Base-by-base conservation (phyloP, 345 rosid species). In the Gossypium australe region DNA sequence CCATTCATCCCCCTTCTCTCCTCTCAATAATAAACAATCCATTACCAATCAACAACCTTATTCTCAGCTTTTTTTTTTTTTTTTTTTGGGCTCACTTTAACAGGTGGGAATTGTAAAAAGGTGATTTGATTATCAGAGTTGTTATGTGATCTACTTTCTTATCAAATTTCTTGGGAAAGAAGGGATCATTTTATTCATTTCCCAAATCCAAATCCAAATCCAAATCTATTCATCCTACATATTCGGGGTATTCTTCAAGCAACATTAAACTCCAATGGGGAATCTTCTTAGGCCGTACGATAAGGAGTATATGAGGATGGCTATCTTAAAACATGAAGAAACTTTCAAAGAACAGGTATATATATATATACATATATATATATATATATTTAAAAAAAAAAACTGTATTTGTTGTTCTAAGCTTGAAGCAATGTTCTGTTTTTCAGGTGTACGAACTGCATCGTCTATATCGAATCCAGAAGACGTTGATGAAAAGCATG, bases 251-350 rank as follows among this genome's bases (percentile, higher is more conserved):
- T 67, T 67, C 20, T 22, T 13, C 58, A 49, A 49, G 59, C 72
- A 69, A 69, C 58, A 49, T 49, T 51, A 17, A 49, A 49, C 14
- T 52, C 78, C 67, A n/a, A 94, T 95, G 99, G 98, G 87, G 91
- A 92, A 88, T 82, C 78, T 85, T 72, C 84, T 89, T 45, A 78
- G 85, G 77, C 88, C 93, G 55, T 86, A 86, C 79, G 96, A 91
- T 58, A 90, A 86, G 86, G 95, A 93, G 74, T 82, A 61, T 87
- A 90, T 95, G 99, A 93, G 86, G 85, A 79, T 87, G 94, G 97
- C 94, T 78, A 95, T 95, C 87, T 80, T 95, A 57, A 90, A 90
- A 81, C 99, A 95, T 73, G 99, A 95, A 85, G 88, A 95, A 87
- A 95, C 97, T 51, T 95, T 95, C 87, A 95, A 85, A 86, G 85